Evolutionary conservation across 345 rosid genomes (phyloP), one percentile per base, ranked within the genome.

Genomic region (Anastatica hierochuntica): DNA sequence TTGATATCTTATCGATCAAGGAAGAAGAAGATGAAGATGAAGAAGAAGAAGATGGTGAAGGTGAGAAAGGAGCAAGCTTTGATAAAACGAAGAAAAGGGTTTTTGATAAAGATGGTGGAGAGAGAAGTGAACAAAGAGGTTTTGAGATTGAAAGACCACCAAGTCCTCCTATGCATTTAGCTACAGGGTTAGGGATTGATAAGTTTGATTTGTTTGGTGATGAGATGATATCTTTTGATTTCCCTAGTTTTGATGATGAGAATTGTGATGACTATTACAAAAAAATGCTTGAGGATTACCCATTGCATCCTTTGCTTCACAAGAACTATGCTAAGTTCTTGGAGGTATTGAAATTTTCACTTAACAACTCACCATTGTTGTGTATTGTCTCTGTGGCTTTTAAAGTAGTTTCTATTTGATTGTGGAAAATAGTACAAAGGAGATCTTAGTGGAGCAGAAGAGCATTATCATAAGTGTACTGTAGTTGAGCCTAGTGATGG

Each of bases 151-250:
- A 78, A 38, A 18, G 53, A 52, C 80, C 78, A 10, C 61, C 49
- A 54, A 80, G 79, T 60, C 83, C 83, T 72, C 72, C 74, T 35
- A 60, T 82, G 90, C 79, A 77, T 64, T 84, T 88, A 53, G 85
- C 94, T 37, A 19, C 81, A 4, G 88, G 88, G 1, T 63, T 84
- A 53, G 97, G 90, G 49, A 68, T 79, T 27, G 76, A 72, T 66
- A 60, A 48, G 53, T 47, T 30, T 40, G 70, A 64, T 40, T 63
- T 76, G 16, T 69, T 21, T 8, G 66, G 59, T 57, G 55, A 53
- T 18, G 67, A 49, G 52, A 58, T 55, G 54, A 58, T 58, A 19
- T 67, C 60, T 48, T 70, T 76, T 8, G 60, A 41, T 61, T 36
- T 70, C 29, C 74, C 79, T 0, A 42, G 71, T 17, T 67, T 77